Percentiles rank a stretch among this genome's conserved stretches.
phyloP scores from a whole-genome alignment of 495 filamentous ascomycete genomes.

The Talaromyces borbonicus region DNA sequence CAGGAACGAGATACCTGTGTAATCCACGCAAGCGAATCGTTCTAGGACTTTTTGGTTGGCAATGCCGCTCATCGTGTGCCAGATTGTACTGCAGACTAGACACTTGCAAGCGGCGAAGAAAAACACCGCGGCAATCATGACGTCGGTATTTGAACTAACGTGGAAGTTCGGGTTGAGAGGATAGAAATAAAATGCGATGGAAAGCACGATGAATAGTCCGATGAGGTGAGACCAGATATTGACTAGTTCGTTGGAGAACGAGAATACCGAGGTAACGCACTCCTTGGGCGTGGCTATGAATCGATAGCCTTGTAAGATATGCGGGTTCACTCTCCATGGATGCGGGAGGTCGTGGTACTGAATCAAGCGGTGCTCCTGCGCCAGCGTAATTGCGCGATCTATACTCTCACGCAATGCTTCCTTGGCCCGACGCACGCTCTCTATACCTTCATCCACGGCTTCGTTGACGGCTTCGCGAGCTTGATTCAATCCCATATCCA shows the following conservation, averaged over 20 bases:
- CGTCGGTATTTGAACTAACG: conserved; percentile 73
- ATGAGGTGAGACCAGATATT: conserved; percentile 97
- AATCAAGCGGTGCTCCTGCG: conserved; percentile 73
- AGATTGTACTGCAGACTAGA: conserved; percentile 86
- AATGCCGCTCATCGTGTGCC: conserved; percentile 98
- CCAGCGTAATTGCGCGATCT: conserved; percentile 66
- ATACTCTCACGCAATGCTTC: conserved; percentile 70
- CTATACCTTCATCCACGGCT: conserved; percentile 79
- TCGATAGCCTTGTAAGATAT: conserved; percentile 84
- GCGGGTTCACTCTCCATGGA: conserved; percentile 91
- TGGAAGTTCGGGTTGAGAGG: conserved; percentile 77
- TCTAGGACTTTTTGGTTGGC: conserved; percentile 83
- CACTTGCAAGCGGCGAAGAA: conserved; percentile 97
- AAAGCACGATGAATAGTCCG: conserved; percentile 74
- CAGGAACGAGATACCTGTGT: conserved; percentile 93
- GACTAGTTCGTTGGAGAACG: conserved; percentile 81
- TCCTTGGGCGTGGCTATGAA: conserved; percentile 83
- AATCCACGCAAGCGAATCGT: conserved; percentile 95
- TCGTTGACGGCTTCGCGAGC: conserved; percentile 61
- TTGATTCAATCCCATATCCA: conserved; percentile 69
- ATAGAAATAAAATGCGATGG: conserved; percentile 95
- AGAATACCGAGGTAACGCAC: conserved; percentile 74
- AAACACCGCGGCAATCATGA: conserved; percentile 85
- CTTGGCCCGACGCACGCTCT: conserved; percentile 64
- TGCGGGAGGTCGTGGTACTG: conserved; percentile 81